These are phyloP conservation scores for Trichoderma aggressivum DNA, from an alignment of 2,329 filamentous ascomycete species.

Conservation along the genomic window DNA sequence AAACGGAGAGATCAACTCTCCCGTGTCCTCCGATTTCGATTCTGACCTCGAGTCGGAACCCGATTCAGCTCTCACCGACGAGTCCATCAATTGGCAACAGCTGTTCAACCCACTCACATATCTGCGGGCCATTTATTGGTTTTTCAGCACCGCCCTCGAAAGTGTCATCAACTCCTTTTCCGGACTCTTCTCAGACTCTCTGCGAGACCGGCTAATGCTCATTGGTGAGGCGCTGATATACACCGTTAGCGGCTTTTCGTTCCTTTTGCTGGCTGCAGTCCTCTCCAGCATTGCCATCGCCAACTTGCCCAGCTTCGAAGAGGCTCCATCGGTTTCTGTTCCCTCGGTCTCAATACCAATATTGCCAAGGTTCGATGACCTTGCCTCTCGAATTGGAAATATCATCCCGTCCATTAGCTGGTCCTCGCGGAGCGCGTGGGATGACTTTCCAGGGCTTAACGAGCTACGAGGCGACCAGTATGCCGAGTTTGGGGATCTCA, in stretches of 20 bases:
- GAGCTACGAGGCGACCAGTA: slow-evolving; percentile 20
- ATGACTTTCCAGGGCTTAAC: slow-evolving; percentile 17
- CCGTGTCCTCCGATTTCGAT: neutral
- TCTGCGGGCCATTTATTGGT: slow-evolving; percentile 26
- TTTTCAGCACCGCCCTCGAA: slow-evolving; percentile 25
- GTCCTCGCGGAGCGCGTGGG: slow-evolving; percentile 25
- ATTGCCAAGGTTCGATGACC: neutral
- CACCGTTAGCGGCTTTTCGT: neutral
- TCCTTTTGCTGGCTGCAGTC: neutral
- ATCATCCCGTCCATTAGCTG: slow-evolving; percentile 29
- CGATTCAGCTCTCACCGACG: slow-evolving; percentile 18
- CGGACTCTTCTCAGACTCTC: slow-evolving; percentile 12
- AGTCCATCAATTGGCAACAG: slow-evolving; percentile 25
- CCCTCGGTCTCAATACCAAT: neutral
- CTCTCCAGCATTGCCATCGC: neutral
- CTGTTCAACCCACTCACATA: slow-evolving; percentile 34
- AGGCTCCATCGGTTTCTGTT: neutral
- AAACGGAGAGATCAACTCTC: neutral
- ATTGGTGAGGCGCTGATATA: neutral
- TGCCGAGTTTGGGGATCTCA: slow-evolving; percentile 24
- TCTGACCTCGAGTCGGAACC: slow-evolving; percentile 20
- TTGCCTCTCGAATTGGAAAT: slow-evolving; percentile 13
- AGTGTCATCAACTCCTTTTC: slow-evolving; percentile 20
- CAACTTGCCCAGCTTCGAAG: neutral
- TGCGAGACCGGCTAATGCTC: slow-evolving; percentile 19